These are phyloP conservation scores for Acer campestre DNA, from an alignment of 345 rosid species.

Conservation along the genomic window DNA sequence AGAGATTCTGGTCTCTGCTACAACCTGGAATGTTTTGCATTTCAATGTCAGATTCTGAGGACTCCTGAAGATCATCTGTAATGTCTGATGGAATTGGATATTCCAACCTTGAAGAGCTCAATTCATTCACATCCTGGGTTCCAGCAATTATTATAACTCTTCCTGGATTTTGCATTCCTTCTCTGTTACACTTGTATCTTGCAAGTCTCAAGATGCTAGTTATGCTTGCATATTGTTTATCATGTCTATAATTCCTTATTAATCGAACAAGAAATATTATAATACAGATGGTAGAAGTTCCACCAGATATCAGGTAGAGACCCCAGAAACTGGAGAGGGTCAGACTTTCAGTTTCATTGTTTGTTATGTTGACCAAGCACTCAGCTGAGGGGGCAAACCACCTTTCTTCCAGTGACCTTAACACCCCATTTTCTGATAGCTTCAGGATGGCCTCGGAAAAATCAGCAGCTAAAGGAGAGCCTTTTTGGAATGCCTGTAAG, in stretches of 20 bases:
- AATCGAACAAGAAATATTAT: constrained; percentile 27
- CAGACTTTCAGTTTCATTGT: constrained; percentile 31
- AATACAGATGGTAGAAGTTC: constrained; percentile 38
- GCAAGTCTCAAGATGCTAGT: constrained; percentile 16
- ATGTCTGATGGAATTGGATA: not conserved
- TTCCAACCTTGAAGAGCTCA: constrained; percentile 22
- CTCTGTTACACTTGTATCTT: constrained; percentile 7
- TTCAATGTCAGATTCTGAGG: constrained; percentile 15
- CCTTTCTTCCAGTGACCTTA: constrained; percentile 23
- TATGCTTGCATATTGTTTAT: not conserved
- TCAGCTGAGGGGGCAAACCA: constrained; percentile 27
- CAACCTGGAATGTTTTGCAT: not conserved
- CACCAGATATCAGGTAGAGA: constrained; percentile 34
- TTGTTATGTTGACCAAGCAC: constrained; percentile 19
- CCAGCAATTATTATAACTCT: constrained; percentile 7
- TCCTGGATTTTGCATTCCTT: constrained; percentile 15
- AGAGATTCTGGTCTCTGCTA: not conserved
- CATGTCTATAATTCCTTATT: constrained; percentile 6
- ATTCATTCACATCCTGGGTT: constrained; percentile 2
- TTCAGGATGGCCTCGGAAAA: constrained; percentile 45
- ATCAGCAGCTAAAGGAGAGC: constrained; percentile 40
- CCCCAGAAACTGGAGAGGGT: constrained; percentile 45
- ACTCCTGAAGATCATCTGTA: not conserved
- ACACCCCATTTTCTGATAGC: constrained; percentile 39
- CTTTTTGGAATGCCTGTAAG: constrained; percentile 47